These are phyloP conservation scores for Protoeuglena noctilucae DNA, from an alignment of 139 green algal species.

Conservation along the genomic window DNA sequence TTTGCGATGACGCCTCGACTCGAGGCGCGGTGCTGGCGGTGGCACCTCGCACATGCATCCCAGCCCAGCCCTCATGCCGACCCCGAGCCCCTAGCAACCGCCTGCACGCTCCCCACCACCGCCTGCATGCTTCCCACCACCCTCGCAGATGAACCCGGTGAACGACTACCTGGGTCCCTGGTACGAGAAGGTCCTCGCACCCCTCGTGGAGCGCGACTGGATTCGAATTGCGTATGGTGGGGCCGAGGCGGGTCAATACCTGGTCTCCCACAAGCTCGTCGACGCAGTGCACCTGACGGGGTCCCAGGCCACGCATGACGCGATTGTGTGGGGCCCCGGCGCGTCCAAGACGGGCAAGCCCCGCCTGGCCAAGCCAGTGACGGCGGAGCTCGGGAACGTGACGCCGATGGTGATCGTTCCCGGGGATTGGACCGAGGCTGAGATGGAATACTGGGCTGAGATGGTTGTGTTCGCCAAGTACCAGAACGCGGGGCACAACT, in stretches of 20 bases:
- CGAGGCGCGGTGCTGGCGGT: neutral
- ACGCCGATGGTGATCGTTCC: conserved; percentile 71
- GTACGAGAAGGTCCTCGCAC: no score
- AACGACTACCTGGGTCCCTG: conserved; percentile 6
- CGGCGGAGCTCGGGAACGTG: conserved; percentile 65
- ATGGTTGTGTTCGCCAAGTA: conserved; percentile 33
- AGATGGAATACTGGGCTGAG: conserved; percentile 52
- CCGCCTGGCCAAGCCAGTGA: conserved; percentile 26
- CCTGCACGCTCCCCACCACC: no score
- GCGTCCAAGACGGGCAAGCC: conserved; percentile 13
- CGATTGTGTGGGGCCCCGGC: conserved; percentile 45
- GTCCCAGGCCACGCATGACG: conserved; percentile 48
- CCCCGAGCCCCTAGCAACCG: neutral
- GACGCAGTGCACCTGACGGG: conserved; percentile 59
- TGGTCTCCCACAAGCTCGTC: conserved; percentile 31
- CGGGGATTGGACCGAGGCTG: conserved; percentile 22
- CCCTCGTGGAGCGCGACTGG: conserved; percentile 41
- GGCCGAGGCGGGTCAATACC: conserved; percentile 28
- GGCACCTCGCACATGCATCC: neutral
- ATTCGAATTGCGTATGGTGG: conserved; percentile 58
- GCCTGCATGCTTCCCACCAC: no score
- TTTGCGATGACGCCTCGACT: neutral
- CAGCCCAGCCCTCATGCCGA: neutral
- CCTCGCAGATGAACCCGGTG: conserved; percentile 65
- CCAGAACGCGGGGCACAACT: conserved; percentile 66